Evolutionary conservation across 2,329 filamentous ascomycete genomes (phyloP).

Genomic region (Ceratocystis lukuohia): DNA sequence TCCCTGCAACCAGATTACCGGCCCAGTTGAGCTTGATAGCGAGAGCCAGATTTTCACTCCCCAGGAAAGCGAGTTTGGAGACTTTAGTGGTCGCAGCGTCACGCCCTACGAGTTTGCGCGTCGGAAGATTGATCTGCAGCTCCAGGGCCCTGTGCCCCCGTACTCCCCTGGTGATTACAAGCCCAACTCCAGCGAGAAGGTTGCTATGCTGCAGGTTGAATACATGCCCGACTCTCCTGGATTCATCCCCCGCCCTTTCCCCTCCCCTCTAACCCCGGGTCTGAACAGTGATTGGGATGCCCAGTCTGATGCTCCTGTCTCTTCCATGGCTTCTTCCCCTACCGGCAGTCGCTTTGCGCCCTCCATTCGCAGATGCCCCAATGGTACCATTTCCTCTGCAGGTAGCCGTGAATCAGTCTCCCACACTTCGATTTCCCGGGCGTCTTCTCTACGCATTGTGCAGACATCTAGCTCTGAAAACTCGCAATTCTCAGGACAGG

Average conservation of each 20-base stretch:
- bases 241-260: conserved; percentile 20
- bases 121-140: conserved; percentile 38
- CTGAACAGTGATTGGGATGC: conserved; percentile 6
- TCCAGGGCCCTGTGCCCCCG: conserved; percentile 37
- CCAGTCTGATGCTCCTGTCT: conserved; percentile 9
- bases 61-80: conserved; percentile 23
- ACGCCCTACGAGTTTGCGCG: conserved; percentile 39
- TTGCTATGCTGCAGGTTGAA: conserved; percentile 19
- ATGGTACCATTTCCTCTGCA: background rate
- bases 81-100: conserved; percentile 29
- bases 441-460: conserved; percentile 4
- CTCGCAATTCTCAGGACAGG: background rate
- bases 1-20: conserved; percentile 32
- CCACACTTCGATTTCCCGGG: conserved; percentile 1
- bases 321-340: conserved; percentile 13
- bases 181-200: conserved; percentile 7
- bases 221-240: background rate
- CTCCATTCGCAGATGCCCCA: background rate
- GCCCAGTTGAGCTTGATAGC: conserved; percentile 28
- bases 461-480: background rate
- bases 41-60: conserved; percentile 26
- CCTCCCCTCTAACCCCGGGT: conserved; percentile 9
- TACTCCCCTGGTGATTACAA: conserved; percentile 32
- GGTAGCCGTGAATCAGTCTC: background rate
- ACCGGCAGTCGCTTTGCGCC: background rate